Percentiles rank a stretch among this genome's conserved stretches.
Evolutionary conservation across 2,329 filamentous ascomycete species (phyloP).

Genomic region (Trichoderma pleuroti): DNA sequence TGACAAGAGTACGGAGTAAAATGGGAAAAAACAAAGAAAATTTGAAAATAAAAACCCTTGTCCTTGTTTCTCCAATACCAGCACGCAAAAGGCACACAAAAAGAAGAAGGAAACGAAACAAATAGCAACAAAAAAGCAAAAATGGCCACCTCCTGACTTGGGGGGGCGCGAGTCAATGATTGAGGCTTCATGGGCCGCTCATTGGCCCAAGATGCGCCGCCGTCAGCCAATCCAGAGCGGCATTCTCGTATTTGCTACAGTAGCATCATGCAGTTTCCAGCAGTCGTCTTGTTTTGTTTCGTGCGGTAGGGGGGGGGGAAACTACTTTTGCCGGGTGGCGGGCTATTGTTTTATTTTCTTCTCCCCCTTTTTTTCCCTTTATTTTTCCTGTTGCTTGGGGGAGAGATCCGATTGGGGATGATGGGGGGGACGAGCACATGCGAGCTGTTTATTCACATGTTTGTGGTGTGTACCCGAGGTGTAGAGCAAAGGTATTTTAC

Average conservation of each 20-base stretch:
- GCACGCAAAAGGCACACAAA: not conserved
- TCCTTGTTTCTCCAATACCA: not conserved
- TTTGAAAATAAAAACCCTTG: not conserved
- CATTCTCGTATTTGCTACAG: not conserved
- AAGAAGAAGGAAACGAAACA: not conserved
- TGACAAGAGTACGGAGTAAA: not conserved
- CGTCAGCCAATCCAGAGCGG: not conserved
- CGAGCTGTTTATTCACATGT: not conserved
- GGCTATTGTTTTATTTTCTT: not conserved
- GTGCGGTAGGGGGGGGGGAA: not conserved
- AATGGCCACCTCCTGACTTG: not conserved
- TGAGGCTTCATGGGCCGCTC: not conserved
- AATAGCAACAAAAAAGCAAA: not conserved
- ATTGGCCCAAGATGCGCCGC: slow-evolving; percentile 6
- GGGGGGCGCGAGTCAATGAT: not conserved
- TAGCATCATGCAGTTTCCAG: not conserved
- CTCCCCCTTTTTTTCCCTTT: not conserved
- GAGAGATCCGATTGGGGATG: slow-evolving; percentile 9
- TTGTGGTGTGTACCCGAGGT: not conserved
- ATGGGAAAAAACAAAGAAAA: not conserved
- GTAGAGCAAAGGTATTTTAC: not conserved
- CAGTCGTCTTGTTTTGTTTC: not conserved
- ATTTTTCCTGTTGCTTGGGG: not conserved
- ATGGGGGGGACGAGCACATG: not conserved
- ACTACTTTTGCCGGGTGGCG: not conserved